Evolutionary conservation across 208 protist species (phyloP).

Genomic region (Trypanosoma platydactyli): DNA sequence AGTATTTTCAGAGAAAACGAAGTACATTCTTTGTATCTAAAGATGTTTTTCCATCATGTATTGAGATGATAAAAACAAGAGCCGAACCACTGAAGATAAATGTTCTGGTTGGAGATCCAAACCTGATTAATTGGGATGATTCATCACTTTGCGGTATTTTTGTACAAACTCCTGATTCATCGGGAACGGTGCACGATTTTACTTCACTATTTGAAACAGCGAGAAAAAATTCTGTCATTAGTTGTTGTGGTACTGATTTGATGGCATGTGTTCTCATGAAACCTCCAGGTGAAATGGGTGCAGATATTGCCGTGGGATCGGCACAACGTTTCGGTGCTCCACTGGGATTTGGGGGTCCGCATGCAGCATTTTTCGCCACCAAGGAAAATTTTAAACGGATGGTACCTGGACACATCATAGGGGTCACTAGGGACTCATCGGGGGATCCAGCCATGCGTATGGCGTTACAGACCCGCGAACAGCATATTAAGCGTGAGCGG

Average conservation of each 20-base stretch:
- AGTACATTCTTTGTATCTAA: constrained; percentile 69
- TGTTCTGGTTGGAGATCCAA: constrained; percentile 81
- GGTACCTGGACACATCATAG: constrained; percentile 96
- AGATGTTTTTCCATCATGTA: constrained; percentile 55
- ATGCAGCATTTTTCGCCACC: constrained; percentile 97
- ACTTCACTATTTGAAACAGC: constrained; percentile 54
- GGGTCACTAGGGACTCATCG: constrained; percentile 91
- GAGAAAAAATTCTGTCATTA: constrained; percentile 62
- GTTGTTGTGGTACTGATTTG: constrained; percentile 91
- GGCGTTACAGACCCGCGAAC: constrained; percentile 98
- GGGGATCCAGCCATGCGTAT: constrained; percentile 94
- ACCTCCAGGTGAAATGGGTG: constrained; percentile 93
- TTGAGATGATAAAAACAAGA: constrained; percentile 75
- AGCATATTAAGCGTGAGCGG: constrained; percentile 97
- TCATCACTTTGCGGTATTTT: constrained; percentile 80
- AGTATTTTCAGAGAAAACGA: constrained; percentile 52
- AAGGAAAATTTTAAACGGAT: constrained; percentile 88
- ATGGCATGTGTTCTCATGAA: constrained; percentile 93
- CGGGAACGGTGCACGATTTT: constrained; percentile 89
- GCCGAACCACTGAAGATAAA: constrained; percentile 86
- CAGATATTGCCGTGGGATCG: constrained; percentile 93
- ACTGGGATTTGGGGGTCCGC: constrained; percentile 96
- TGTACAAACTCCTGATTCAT: constrained; percentile 94
- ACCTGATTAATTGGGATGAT: constrained; percentile 57
- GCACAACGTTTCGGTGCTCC: constrained; percentile 96